Evolutionary conservation across 768 basidiomycete species (phyloP), one percentile per base, ranked within the genome.

Genomic region (Chalciporus pseudorubinellus): DNA sequence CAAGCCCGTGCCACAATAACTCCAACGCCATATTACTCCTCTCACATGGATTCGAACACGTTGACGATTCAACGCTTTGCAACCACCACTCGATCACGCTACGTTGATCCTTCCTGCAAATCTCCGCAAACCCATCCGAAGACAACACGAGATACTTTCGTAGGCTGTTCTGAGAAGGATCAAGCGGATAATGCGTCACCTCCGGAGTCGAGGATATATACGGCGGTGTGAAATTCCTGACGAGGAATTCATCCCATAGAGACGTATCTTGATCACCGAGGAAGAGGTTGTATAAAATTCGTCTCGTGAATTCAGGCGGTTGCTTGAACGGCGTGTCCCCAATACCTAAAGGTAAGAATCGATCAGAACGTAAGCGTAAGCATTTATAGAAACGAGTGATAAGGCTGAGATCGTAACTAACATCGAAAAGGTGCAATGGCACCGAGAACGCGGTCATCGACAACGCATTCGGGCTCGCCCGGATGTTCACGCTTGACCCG

Each of bases 381-480:
- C 34, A 20, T 44, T 45, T 44, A 44, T 44, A 41, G 50, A 53
- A 48, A 20, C 28, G 40, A 52, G n/a, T n/a, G 36, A 36, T 45
- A 28, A 38, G 41, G 39, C 50, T 47, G 59, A 63, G 56, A 57
- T 39, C 39, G 44, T 47, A 43, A 77, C 82, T 60, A 63, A 89
- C 88, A 85, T 69, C 89, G 78, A 59, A 84, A 86, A 46, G 87
- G 87, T 4, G 87, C 85, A 24, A 91, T 79, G 50, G 85, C 86
- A 49, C 89, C 89, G 46, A 90, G 80, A 44, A 90, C 82, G 44
- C 89, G 77, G 57, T 76, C 73, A 54, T 87, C 81, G 42, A 82
- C 59, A 39, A 88, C 74, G 56, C 84, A 87, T 55, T 85, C 85
- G 14, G 79, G 71, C 67, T 91, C 88, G 41, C 76, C 80, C 39